phyloP scores from a whole-genome alignment of 2,329 filamentous ascomycete species.

The Fusarium piperis region DNA sequence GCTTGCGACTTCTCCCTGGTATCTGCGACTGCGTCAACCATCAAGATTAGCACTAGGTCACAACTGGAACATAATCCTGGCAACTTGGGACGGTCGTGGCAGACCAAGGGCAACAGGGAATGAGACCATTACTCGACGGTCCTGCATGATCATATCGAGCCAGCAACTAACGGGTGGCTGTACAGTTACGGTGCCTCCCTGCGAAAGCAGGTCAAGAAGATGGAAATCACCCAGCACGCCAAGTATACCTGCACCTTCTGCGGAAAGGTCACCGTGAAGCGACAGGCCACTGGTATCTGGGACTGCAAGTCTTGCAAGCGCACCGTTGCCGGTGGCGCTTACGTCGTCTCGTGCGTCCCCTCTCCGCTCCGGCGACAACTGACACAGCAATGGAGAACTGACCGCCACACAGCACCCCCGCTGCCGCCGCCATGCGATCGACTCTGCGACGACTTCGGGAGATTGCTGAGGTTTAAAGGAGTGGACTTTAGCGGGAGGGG shows the following conservation, averaged over 20 bases:
- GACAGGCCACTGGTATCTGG: constrained; percentile 94
- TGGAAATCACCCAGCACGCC: constrained; percentile 99
- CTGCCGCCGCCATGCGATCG: constrained; percentile 92
- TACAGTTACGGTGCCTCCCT: constrained; percentile 96
- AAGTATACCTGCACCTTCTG: constrained; percentile 98
- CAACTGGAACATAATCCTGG: background rate
- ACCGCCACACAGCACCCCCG: constrained; percentile 76
- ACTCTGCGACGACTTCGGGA: constrained; percentile 97
- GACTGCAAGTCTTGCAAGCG: constrained; percentile 96
- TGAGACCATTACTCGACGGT: constrained; percentile 1
- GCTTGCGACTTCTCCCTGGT: background rate
- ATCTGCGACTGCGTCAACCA: constrained; percentile 3
- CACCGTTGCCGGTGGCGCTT: constrained; percentile 79
- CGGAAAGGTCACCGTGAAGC: constrained; percentile 94
- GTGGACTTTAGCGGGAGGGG: constrained; percentile 43
- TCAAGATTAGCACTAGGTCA: constrained; percentile 1
- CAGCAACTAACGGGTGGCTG: constrained; percentile 40
- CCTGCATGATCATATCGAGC: constrained; percentile 4
- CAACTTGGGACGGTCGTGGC: constrained; percentile 9
- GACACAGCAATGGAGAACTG: constrained; percentile 36
- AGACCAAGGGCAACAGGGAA: constrained; percentile 10
- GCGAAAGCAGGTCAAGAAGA: constrained; percentile 97
- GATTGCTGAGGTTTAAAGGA: constrained; percentile 91
- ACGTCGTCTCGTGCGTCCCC: constrained; percentile 89
- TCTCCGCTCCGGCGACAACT: background rate